phyloP scores from a whole-genome alignment of 306 rosid genomes.

The Fagus crenata region DNA sequence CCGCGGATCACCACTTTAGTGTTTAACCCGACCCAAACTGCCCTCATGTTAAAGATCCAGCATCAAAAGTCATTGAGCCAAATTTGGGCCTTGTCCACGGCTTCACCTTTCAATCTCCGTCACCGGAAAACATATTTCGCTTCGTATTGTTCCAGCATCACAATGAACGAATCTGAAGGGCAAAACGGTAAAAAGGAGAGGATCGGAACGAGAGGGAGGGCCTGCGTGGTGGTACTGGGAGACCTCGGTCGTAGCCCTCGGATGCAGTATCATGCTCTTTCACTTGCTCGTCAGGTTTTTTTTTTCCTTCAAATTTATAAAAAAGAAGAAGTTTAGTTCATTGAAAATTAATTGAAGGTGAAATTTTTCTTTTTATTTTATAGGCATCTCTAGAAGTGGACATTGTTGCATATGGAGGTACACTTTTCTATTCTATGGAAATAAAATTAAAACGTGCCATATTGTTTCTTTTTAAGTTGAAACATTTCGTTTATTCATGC shows the following conservation, averaged over 20 bases:
- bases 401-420: conserved; percentile 91
- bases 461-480: too few species aligned
- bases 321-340: too few species aligned
- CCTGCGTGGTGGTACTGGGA: conserved; percentile 89
- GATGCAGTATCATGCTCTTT: conserved; percentile 96
- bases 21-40: too few species aligned
- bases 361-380: conserved; percentile 26
- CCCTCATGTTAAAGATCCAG: too few species aligned
- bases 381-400: conserved; percentile 78
- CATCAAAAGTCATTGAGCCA: too few species aligned
- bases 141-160: background rate
- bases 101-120: too few species aligned
- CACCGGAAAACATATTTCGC: too few species aligned
- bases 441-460: background rate
- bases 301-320: too few species aligned
- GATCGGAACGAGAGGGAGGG: conserved; percentile 63
- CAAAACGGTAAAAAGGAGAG: conserved; percentile 30
- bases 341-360: too few species aligned
- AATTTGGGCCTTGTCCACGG: too few species aligned
- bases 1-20: too few species aligned
- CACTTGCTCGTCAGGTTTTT: conserved; percentile 79
- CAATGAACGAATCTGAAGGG: conserved; percentile 21
- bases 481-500: too few species aligned
- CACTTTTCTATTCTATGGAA: background rate
- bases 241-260: conserved; percentile 98